phyloP scores from a whole-genome alignment of 2,329 filamentous ascomycete genomes.

The Madurella mycetomatis region DNA sequence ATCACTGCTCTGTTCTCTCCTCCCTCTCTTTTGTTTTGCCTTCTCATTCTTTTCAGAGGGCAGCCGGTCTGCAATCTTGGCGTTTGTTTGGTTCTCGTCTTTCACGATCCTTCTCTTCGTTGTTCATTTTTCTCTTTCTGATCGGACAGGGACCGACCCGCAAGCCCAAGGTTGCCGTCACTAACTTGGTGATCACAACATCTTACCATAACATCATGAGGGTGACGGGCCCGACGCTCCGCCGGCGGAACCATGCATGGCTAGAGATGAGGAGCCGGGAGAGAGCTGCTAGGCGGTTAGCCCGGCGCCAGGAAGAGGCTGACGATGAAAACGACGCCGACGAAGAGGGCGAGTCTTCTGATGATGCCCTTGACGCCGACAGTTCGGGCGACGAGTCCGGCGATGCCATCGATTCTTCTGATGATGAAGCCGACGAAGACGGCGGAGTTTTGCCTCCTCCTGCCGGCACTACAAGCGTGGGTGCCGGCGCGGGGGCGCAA shows the following conservation, averaged over 20 bases:
- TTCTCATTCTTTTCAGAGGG: conserved; percentile 8
- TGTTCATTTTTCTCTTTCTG: background rate
- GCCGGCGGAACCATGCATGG: conserved; percentile 20
- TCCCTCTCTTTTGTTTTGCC: conserved; percentile 1
- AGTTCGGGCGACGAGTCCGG: conserved; percentile 4
- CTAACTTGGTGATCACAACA: background rate
- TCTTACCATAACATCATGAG: conserved; percentile 12
- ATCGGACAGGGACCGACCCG: conserved; percentile 13
- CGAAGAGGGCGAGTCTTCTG: conserved; percentile 8
- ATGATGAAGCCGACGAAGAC: background rate
- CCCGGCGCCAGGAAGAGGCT: conserved; percentile 10
- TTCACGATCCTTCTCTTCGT: background rate
- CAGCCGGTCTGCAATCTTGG: conserved; percentile 21
- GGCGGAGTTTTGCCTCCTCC: background rate
- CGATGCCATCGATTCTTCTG: background rate
- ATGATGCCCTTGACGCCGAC: conserved; percentile 2
- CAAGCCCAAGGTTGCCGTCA: background rate
- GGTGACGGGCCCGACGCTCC: conserved; percentile 14
- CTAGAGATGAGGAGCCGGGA: conserved; percentile 17
- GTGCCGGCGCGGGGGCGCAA: background rate
- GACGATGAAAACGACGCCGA: background rate
- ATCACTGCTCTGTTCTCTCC: conserved; percentile 5
- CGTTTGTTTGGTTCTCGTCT: background rate
- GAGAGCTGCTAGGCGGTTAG: conserved; percentile 6
- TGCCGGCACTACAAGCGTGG: background rate